Evolutionary conservation across 1,284 basidiomycete genomes (phyloP).

Genomic region (Puccinia hordei): DNA sequence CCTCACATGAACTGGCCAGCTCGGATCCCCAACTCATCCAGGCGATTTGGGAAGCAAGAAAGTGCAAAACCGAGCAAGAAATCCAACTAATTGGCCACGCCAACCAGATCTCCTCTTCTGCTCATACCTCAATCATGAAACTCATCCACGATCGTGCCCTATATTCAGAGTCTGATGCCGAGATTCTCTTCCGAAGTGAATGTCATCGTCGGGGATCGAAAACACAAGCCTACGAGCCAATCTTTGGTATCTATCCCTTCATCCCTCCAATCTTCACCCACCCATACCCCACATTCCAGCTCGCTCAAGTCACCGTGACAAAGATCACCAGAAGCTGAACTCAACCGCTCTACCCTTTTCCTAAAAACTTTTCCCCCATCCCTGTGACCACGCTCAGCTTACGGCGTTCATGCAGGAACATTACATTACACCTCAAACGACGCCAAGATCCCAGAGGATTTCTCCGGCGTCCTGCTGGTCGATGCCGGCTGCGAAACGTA

Average conservation of each 20-base stretch:
- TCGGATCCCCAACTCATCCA: neutral
- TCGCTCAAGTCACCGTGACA: too few species aligned
- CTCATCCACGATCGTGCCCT: neutral
- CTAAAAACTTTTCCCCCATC: neutral
- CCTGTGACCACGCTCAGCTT: neutral
- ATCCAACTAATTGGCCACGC: slow-evolving; percentile 29
- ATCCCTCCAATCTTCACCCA: neutral
- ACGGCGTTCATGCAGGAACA: slow-evolving; percentile 38
- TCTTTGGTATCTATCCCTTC: slow-evolving; percentile 32
- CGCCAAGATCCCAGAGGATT: slow-evolving; percentile 3
- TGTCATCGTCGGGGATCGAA: slow-evolving; percentile 33
- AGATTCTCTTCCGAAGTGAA: slow-evolving; percentile 19
- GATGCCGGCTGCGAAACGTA: slow-evolving; percentile 63
- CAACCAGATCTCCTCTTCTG: slow-evolving; percentile 18
- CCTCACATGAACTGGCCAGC: neutral
- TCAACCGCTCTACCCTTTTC: neutral
- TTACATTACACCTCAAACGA: slow-evolving; percentile 31
- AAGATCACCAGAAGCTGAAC: neutral
- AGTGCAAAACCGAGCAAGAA: slow-evolving; percentile 22
- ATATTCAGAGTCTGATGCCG: slow-evolving; percentile 26
- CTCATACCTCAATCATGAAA: slow-evolving; percentile 22
- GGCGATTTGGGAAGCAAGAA: slow-evolving; percentile 22
- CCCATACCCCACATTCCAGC: too few species aligned
- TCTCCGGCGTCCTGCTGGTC: slow-evolving; percentile 51
- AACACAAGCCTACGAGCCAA: slow-evolving; percentile 38